Percentiles rank a stretch among this genome's conserved stretches.
Evolutionary conservation across 208 protist species (phyloP).

Genomic region (Balamuthia mandrillaris): DNA sequence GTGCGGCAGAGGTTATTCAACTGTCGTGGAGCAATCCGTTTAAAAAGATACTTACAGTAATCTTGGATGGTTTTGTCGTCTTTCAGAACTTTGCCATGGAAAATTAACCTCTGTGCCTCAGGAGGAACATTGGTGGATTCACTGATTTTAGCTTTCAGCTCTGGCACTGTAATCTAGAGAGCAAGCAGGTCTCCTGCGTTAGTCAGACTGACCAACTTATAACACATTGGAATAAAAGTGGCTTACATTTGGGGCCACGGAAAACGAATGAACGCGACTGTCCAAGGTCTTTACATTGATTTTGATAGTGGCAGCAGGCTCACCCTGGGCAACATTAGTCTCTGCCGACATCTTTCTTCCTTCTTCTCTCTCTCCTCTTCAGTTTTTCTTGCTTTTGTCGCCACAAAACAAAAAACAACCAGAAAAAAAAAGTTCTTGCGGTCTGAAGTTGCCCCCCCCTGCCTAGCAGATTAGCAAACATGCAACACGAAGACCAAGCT

Average conservation of each 20-base stretch:
- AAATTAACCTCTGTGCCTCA: not conserved
- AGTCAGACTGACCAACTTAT: no score
- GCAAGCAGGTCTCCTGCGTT: no score
- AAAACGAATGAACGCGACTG: not conserved
- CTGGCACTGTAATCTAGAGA: not conserved
- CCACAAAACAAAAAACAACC: no score
- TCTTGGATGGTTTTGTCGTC: constrained; percentile 5
- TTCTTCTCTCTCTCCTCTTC: no score
- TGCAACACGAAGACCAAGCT: no score
- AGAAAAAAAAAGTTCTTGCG: no score
- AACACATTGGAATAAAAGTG: no score
- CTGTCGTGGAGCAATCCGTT: not conserved
- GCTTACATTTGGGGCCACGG: not conserved
- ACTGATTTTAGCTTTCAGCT: constrained; percentile 2
- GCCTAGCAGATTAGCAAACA: no score
- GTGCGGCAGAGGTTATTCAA: not conserved
- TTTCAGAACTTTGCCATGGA: constrained; percentile 36
- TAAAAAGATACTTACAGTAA: not conserved
- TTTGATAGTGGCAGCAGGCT: not conserved
- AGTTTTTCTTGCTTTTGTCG: no score
- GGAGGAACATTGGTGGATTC: not conserved
- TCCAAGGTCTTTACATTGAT: constrained; percentile 22
- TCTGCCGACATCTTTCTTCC: no score
- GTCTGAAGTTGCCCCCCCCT: no score
- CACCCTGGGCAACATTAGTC: no score